Conservation (phyloP, 805 yeast species). For the Ogataea salicorniae region DNA sequence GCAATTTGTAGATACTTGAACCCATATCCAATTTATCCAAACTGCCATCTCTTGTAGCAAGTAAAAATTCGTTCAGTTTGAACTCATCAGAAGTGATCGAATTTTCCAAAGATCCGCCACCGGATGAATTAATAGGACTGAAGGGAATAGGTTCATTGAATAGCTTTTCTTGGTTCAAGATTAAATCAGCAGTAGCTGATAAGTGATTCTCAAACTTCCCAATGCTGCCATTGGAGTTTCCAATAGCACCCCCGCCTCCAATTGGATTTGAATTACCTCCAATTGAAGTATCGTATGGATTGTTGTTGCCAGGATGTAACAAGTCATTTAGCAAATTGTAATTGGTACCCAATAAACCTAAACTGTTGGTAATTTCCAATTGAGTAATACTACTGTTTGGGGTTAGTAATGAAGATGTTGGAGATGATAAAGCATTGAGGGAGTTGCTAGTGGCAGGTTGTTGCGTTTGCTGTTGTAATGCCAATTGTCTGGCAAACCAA, state of each 20-base stretch:
- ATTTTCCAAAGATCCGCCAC: slow-evolving; percentile 10
- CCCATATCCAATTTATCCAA: slow-evolving; percentile 45
- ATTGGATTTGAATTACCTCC: neutral
- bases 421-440: neutral
- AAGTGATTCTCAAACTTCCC: neutral
- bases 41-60: slow-evolving; percentile 53
- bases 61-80: slow-evolving; percentile 46
- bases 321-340: slow-evolving; percentile 19
- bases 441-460: slow-evolving; percentile 3
- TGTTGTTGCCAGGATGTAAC: slow-evolving; percentile 7
- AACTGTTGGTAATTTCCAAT: slow-evolving; percentile 17
- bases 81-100: slow-evolving; percentile 21
- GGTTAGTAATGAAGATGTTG: slow-evolving; percentile 3
- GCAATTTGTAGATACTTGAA: slow-evolving; percentile 38
- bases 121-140: slow-evolving; percentile 16
- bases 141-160: slow-evolving; percentile 26
- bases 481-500: slow-evolving; percentile 31
- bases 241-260: too few species aligned
- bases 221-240: neutral
- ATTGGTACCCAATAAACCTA: slow-evolving; percentile 23
- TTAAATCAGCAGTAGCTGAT: slow-evolving; percentile 1
- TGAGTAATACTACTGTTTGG: slow-evolving; percentile 1
- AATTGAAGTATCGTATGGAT: neutral
- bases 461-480: slow-evolving; percentile 23
- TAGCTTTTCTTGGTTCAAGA: slow-evolving; percentile 17